Percentiles rank a stretch among this genome's conserved stretches.
Conservation (phyloP, 2,329 filamentous ascomycete species). For the Aspergillus floridensis region DNA sequence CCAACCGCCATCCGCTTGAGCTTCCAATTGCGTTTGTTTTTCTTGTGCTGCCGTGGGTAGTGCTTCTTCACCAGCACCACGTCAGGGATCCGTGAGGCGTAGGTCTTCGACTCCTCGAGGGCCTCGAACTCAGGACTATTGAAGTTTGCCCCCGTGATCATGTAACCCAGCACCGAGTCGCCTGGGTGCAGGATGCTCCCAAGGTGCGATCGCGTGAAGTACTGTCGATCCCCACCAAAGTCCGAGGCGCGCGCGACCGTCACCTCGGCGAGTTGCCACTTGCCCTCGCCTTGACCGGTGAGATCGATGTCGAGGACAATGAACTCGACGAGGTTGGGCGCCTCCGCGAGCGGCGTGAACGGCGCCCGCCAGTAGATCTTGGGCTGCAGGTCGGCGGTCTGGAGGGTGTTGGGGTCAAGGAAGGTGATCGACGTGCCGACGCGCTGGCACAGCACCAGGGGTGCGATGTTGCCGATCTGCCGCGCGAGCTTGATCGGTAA, state of each 20-base stretch:
- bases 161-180: slow-evolving; percentile 92
- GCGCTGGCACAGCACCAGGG: slow-evolving; percentile 79
- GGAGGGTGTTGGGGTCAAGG: slow-evolving; percentile 84
- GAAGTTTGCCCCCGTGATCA: slow-evolving; percentile 84
- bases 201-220: slow-evolving; percentile 86
- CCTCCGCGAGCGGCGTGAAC: slow-evolving; percentile 79
- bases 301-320: slow-evolving; percentile 92
- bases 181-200: slow-evolving; percentile 81
- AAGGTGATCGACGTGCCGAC: slow-evolving; percentile 89
- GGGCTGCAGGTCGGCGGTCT: slow-evolving; percentile 80
- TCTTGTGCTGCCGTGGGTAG: slow-evolving; percentile 83
- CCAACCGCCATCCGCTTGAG: slow-evolving; percentile 81
- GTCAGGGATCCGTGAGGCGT: slow-evolving; percentile 78
- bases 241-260: slow-evolving; percentile 86
- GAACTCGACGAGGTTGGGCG: slow-evolving; percentile 84
- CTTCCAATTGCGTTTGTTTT: slow-evolving; percentile 82
- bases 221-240: slow-evolving; percentile 78
- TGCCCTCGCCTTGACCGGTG: slow-evolving; percentile 70
- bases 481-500: slow-evolving; percentile 87
- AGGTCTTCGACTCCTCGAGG: slow-evolving; percentile 72
- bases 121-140: slow-evolving; percentile 84
- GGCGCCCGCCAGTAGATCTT: slow-evolving; percentile 88
- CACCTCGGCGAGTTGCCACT: slow-evolving; percentile 79
- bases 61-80: slow-evolving; percentile 96
- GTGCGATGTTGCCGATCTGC: slow-evolving; percentile 81